Conservation (phyloP, 75 land plant genomes). For the Sequoia sempervirens region DNA sequence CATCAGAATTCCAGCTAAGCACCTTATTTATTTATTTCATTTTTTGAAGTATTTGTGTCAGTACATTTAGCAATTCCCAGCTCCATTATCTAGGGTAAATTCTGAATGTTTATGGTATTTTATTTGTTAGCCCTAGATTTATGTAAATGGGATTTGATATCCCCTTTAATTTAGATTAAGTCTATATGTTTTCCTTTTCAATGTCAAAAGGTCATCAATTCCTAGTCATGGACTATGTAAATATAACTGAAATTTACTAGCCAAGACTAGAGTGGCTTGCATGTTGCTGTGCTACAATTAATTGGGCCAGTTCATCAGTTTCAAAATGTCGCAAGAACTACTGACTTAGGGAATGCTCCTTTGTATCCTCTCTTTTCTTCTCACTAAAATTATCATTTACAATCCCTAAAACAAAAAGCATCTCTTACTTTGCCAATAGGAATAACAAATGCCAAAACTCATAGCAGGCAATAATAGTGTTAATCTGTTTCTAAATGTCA, state of each 20-base stretch:
- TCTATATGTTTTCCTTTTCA: no score
- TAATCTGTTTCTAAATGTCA: background rate
- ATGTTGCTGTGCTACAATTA: slow-evolving; percentile 81
- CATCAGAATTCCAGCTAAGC: no score
- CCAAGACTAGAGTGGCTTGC: slow-evolving; percentile 14
- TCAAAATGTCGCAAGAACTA: slow-evolving; percentile 88
- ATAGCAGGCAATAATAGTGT: background rate
- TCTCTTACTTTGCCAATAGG: background rate
- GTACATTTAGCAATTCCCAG: no score
- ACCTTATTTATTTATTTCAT: no score
- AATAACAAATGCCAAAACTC: background rate
- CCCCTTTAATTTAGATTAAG: no score
- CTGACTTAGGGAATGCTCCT: slow-evolving; percentile 65
- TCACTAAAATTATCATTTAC: slow-evolving; percentile 31
- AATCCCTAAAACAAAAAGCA: background rate
- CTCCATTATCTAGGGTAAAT: no score
- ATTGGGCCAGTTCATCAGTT: slow-evolving; percentile 62
- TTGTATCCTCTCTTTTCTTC: slow-evolving; percentile 74
- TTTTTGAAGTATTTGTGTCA: no score
- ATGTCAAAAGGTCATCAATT: background rate
- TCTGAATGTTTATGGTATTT: no score
- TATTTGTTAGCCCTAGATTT: no score
- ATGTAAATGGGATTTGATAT: no score
- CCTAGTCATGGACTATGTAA: background rate
- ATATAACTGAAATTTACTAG: background rate